A percentile compares a stretch with the other conserved stretches of the same genome.
Evolutionary conservation across 352 stramenopile genomes (phyloP).

Genomic region (Albugo candida): DNA sequence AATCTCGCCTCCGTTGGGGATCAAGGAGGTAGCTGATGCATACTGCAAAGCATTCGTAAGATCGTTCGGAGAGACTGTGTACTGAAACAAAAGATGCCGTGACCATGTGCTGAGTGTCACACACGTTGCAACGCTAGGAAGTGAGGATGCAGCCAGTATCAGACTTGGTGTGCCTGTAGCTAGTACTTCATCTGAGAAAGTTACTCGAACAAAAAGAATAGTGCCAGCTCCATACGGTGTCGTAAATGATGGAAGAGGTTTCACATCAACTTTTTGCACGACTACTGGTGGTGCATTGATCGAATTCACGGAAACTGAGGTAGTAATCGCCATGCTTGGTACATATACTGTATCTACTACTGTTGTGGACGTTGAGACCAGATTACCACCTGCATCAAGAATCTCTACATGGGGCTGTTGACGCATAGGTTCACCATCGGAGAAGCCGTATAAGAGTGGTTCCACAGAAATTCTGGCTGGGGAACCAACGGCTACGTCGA

Average conservation of each 20-base stretch:
- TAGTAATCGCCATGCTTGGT: conserved; percentile 33
- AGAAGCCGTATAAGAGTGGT: conserved; percentile 35
- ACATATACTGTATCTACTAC: conserved; percentile 31
- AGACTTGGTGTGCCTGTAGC: conserved; percentile 32
- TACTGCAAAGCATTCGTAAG: conserved; percentile 36
- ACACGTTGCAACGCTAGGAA: conserved; percentile 29
- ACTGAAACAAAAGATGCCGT: conserved; percentile 36
- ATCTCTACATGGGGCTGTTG: conserved; percentile 42
- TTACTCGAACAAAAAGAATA: conserved; percentile 33
- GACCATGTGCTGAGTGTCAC: conserved; percentile 35
- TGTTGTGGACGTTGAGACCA: conserved; percentile 21
- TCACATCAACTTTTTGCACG: no score
- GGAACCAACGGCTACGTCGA: conserved; percentile 30
- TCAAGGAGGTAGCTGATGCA: conserved; percentile 26
- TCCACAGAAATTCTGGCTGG: conserved; percentile 28
- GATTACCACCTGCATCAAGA: conserved; percentile 41
- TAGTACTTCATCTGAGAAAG: conserved; percentile 62
- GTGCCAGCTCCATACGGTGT: conserved; percentile 49
- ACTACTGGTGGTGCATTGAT: conserved; percentile 11
- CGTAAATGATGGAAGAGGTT: conserved; percentile 9
- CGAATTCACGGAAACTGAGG: conserved; percentile 46
- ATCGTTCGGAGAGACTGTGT: conserved; percentile 37
- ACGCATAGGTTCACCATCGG: conserved; percentile 61
- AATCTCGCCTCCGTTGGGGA: conserved; percentile 31
- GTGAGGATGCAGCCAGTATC: conserved; percentile 21